Percentiles rank a stretch among this genome's conserved stretches.
These are phyloP conservation scores for Onygena corvina DNA, from an alignment of 2,329 filamentous ascomycete species.

Conservation along the genomic window DNA sequence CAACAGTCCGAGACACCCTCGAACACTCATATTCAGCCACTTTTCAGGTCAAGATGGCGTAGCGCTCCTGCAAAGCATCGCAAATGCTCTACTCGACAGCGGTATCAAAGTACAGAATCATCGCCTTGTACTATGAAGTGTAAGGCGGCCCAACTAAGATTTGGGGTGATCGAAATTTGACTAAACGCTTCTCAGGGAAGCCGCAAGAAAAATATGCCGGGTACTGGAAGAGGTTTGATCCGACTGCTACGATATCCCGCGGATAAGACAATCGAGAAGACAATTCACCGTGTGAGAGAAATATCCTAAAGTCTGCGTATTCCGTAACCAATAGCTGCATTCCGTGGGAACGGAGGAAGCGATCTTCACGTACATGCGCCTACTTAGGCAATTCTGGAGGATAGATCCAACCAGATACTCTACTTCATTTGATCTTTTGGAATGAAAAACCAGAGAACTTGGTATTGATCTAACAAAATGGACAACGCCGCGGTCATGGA, in stretches of 20 bases:
- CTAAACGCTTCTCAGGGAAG: neutral
- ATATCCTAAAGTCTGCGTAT: too few relatives aligned
- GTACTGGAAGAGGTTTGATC: slow-evolving; percentile 14
- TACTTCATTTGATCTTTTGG: too few relatives aligned
- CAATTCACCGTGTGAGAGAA: slow-evolving; percentile 13
- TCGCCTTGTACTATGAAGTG: slow-evolving; percentile 22
- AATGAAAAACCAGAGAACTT: too few relatives aligned
- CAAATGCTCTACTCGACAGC: slow-evolving; percentile 15
- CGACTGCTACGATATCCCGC: slow-evolving; percentile 7
- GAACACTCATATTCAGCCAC: slow-evolving; percentile 25
- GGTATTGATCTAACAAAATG: too few relatives aligned
- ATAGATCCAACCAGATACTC: too few relatives aligned
- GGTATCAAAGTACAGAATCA: slow-evolving; percentile 19
- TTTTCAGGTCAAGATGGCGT: slow-evolving; percentile 22
- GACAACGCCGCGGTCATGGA: too few relatives aligned
- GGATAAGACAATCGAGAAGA: slow-evolving; percentile 14
- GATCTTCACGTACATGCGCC: too few relatives aligned
- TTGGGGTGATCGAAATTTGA: slow-evolving; percentile 12
- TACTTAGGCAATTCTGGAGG: too few relatives aligned
- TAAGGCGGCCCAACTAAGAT: slow-evolving; percentile 19
- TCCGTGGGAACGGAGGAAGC: too few relatives aligned
- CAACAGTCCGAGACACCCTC: neutral
- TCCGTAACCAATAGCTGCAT: too few relatives aligned
- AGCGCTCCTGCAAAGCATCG: slow-evolving; percentile 19
- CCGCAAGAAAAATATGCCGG: slow-evolving; percentile 10